These are phyloP conservation scores for Arthrinium phaeospermum DNA, from an alignment of 2,329 filamentous ascomycete genomes.

Conservation along the genomic window DNA sequence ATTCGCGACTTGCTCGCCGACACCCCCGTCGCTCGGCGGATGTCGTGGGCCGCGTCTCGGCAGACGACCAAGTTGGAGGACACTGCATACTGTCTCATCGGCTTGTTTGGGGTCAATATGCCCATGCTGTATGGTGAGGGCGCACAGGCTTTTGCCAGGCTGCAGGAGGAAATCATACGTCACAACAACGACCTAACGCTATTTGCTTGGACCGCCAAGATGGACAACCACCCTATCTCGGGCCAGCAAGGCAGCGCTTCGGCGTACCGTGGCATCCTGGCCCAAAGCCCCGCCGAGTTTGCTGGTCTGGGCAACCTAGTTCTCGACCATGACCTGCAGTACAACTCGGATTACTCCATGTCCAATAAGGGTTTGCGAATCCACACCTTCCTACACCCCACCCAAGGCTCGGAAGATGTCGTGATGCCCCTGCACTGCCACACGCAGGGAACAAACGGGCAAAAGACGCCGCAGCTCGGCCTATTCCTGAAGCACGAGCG, in stretches of 20 bases:
- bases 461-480: neutral
- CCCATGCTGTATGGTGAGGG: conserved; percentile 40
- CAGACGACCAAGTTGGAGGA: conserved; percentile 35
- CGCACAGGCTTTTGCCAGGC: conserved; percentile 25
- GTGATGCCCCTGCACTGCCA: conserved; percentile 1
- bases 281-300: neutral
- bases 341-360: neutral
- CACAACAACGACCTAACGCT: neutral
- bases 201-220: conserved; percentile 6
- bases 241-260: conserved; percentile 37
- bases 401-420: neutral
- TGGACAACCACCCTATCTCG: conserved; percentile 20
- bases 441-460: no score
- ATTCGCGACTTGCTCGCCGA: neutral
- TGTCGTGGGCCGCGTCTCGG: conserved; percentile 38
- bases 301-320: neutral
- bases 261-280: conserved; percentile 13
- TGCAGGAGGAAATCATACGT: conserved; percentile 28
- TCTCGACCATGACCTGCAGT: neutral
- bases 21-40: conserved; percentile 31
- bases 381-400: neutral
- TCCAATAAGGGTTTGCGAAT: conserved; percentile 3
- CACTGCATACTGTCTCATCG: conserved; percentile 38
- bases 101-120: conserved; percentile 40
- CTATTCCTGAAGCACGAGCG: neutral